These are phyloP conservation scores for Calonectria henricotiae DNA, from an alignment of 2,329 filamentous ascomycete genomes.

Conservation along the genomic window DNA sequence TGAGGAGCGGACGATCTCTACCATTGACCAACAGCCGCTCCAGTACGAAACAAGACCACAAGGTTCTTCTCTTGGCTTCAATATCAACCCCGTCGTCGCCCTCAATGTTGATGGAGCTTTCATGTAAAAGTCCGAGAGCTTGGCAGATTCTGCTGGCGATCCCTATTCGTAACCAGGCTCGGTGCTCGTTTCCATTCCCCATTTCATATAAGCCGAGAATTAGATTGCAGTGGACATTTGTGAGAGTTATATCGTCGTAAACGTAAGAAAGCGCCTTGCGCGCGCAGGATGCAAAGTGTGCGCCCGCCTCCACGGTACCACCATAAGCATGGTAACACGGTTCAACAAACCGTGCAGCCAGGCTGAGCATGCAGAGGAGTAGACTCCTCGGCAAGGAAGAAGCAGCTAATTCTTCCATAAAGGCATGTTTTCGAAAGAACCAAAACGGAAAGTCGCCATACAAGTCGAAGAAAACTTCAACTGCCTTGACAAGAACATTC, in stretches of 20 bases:
- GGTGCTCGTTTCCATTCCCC: neutral
- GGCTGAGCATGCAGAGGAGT: constrained; percentile 10
- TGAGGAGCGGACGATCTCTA: constrained; percentile 8
- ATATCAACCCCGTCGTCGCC: neutral
- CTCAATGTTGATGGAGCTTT: neutral
- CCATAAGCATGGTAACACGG: constrained; percentile 4
- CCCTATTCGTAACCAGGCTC: neutral
- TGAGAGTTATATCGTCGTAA: constrained; percentile 4
- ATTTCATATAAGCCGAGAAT: constrained; percentile 13
- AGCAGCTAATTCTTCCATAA: neutral
- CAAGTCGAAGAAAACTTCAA: neutral
- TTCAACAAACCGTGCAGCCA: neutral
- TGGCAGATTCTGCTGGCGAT: constrained; percentile 7
- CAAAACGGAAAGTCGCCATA: constrained; percentile 7
- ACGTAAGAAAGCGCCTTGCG: neutral
- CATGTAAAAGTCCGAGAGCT: constrained; percentile 9
- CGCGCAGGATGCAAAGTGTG: constrained; percentile 1
- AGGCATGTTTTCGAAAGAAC: constrained; percentile 11
- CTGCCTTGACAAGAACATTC: neutral
- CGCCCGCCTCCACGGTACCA: neutral
- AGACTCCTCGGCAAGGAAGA: neutral
- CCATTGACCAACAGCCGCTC: constrained; percentile 10
- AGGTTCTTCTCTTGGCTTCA: constrained; percentile 1
- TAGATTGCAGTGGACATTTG: constrained; percentile 2
- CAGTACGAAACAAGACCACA: constrained; percentile 10